A percentile compares a stretch with the other conserved stretches of the same genome.
Conservation (phyloP, 2,329 filamentous ascomycete genomes). For the Myriosclerotinia curreyana region DNA sequence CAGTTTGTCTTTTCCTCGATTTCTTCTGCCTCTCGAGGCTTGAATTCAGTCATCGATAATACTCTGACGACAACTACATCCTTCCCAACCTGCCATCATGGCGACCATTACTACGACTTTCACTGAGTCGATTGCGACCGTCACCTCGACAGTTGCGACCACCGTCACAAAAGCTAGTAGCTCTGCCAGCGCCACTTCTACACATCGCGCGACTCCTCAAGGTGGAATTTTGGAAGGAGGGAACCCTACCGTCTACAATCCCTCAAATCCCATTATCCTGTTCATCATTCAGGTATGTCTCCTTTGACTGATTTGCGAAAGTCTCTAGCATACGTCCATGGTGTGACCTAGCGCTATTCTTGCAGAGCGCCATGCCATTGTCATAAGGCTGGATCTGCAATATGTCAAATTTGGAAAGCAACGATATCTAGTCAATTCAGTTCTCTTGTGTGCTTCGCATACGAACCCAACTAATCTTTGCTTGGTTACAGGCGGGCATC, state of each 20-base stretch:
- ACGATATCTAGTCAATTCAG: background rate
- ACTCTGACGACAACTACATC: slow-evolving; percentile 1
- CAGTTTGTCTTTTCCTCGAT: background rate
- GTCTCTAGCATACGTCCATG: background rate
- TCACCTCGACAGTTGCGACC: slow-evolving; percentile 8
- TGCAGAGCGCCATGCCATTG: background rate
- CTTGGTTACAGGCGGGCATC: slow-evolving; percentile 55
- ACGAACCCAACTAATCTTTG: slow-evolving; percentile 1
- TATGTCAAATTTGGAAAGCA: background rate
- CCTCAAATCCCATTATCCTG: slow-evolving; percentile 62
- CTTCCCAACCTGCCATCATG: background rate
- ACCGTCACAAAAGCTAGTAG: slow-evolving; percentile 22
- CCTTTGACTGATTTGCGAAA: background rate
- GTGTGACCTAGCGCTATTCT: background rate
- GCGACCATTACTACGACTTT: slow-evolving; percentile 12
- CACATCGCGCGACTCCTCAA: slow-evolving; percentile 44
- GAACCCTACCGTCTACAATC: slow-evolving; percentile 59
- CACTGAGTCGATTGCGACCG: slow-evolving; percentile 6
- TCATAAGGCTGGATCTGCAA: background rate
- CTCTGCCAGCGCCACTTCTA: slow-evolving; percentile 25
- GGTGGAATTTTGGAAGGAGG: slow-evolving; percentile 62
- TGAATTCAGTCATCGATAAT: background rate
- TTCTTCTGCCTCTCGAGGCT: background rate
- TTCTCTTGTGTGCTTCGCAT: background rate
- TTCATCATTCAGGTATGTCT: slow-evolving; percentile 64